Percentiles rank a stretch among this genome's conserved stretches.
Conservation (phyloP, 129 eudicot genomes). For the Artemisia annua region DNA sequence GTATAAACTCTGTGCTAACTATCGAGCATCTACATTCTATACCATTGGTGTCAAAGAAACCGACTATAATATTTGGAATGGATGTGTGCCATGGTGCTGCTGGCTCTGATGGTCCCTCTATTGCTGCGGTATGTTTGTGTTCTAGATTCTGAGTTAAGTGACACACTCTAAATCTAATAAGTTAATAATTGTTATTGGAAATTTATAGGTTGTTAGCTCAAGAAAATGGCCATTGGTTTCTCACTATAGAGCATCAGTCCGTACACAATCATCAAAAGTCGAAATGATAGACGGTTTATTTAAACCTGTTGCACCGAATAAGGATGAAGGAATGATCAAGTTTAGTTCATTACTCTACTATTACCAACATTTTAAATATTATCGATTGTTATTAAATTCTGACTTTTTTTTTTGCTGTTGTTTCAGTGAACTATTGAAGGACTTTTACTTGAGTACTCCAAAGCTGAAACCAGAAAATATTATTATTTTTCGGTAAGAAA, state of each 20-base stretch:
- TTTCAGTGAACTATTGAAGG: constrained; percentile 57
- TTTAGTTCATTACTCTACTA: background rate
- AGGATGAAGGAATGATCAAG: constrained; percentile 82
- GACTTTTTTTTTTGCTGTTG: constrained; percentile 5
- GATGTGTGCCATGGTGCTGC: constrained; percentile 91
- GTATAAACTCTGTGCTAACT: constrained; percentile 59
- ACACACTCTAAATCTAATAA: background rate
- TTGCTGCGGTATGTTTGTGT: constrained; percentile 64
- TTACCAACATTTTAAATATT: background rate
- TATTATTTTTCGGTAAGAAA: constrained; percentile 41
- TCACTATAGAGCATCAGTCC: constrained; percentile 63
- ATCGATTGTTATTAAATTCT: background rate
- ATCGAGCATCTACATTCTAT: constrained; percentile 42
- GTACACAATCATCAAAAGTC: constrained; percentile 67
- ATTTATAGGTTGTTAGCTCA: constrained; percentile 71
- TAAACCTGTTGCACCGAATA: constrained; percentile 43
- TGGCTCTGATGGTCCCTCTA: constrained; percentile 81
- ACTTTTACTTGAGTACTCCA: constrained; percentile 48
- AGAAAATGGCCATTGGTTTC: constrained; percentile 76
- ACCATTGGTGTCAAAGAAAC: constrained; percentile 57
- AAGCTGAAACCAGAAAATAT: constrained; percentile 52
- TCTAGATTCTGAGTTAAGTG: background rate
- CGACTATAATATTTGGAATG: constrained; percentile 84
- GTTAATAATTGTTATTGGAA: background rate
- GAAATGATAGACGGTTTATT: constrained; percentile 75